phyloP scores from a whole-genome alignment of 2,329 filamentous ascomycete genomes.

The Capronia coronata region DNA sequence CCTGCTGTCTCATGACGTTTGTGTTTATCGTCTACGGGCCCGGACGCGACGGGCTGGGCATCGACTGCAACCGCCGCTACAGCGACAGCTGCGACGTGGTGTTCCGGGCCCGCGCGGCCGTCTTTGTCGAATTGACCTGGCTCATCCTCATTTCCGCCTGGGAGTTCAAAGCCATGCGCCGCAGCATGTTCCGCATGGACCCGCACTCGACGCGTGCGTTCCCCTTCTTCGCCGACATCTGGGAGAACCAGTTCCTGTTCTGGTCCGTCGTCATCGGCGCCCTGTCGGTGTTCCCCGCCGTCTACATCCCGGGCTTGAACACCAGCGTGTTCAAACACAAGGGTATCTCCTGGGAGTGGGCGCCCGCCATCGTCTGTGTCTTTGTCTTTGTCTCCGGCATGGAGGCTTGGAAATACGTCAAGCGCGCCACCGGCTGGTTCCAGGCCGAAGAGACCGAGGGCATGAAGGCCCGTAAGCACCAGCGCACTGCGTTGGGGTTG shows the following conservation, averaged over 20 bases:
- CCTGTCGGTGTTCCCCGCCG: slow-evolving; percentile 50
- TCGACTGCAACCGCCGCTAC: slow-evolving; percentile 49
- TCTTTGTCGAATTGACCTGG: slow-evolving; percentile 68
- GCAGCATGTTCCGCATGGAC: slow-evolving; percentile 64
- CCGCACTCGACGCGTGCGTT: slow-evolving; percentile 45
- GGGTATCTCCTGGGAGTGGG: slow-evolving; percentile 63
- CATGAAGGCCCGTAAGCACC: slow-evolving; percentile 27
- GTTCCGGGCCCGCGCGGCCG: slow-evolving; percentile 65
- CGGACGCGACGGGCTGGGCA: slow-evolving; percentile 47
- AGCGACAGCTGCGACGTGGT: slow-evolving; percentile 47
- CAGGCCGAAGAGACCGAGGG: slow-evolving; percentile 31
- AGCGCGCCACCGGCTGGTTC: slow-evolving; percentile 42
- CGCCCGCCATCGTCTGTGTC: slow-evolving; percentile 54
- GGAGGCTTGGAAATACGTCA: slow-evolving; percentile 60
- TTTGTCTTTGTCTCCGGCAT: slow-evolving; percentile 56
- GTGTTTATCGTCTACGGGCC: slow-evolving; percentile 47
- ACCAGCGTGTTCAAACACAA: slow-evolving; percentile 58
- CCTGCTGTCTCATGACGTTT: slow-evolving; percentile 46
- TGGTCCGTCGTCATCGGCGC: slow-evolving; percentile 55
- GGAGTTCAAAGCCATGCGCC: slow-evolving; percentile 68
- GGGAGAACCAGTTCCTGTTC: slow-evolving; percentile 65
- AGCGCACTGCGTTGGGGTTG: slow-evolving; percentile 28
- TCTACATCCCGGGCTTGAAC: slow-evolving; percentile 64
- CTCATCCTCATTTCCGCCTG: slow-evolving; percentile 68
- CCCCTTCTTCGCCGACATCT: slow-evolving; percentile 59